Conservation (phyloP, 495 filamentous ascomycete genomes). For the Neurospora hispaniola region DNA sequence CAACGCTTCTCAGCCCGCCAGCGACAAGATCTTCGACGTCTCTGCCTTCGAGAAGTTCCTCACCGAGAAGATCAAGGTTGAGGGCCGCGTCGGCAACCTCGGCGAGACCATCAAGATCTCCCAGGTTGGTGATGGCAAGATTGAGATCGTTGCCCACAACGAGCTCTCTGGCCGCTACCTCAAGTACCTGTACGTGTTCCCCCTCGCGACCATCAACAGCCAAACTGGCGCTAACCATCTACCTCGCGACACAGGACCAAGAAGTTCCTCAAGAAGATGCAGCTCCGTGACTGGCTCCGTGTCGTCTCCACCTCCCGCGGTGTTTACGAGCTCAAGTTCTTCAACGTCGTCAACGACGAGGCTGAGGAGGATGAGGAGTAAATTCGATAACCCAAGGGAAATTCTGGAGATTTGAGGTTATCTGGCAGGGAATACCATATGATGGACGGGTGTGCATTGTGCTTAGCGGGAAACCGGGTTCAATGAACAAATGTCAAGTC, state of each 20-base stretch:
- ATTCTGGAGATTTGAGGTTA: conserved; percentile 6
- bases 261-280: conserved; percentile 99
- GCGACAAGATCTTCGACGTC: conserved; percentile 99
- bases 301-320: conserved; percentile 95
- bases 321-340: conserved; percentile 99
- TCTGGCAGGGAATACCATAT: conserved; percentile 15
- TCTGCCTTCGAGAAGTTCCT: conserved; percentile 99
- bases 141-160: conserved; percentile 94
- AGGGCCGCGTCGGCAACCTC: conserved; percentile 94
- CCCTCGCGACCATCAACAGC: not conserved
- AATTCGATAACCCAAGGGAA: conserved; percentile 17
- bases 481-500: conserved; percentile 14
- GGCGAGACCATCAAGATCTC: conserved; percentile 87
- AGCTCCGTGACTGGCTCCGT: conserved; percentile 98
- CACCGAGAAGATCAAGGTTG: conserved; percentile 99
- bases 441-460: conserved; percentile 16
- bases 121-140: conserved; percentile 85
- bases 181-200: conserved; percentile 83
- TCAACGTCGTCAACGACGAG: conserved; percentile 98
- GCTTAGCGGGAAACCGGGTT: conserved; percentile 13
- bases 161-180: conserved; percentile 97
- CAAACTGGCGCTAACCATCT: not conserved
- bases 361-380: conserved; percentile 97
- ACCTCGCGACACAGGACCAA: conserved; percentile 66
- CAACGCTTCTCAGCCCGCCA: conserved; percentile 93